Percentiles rank a stretch among this genome's conserved stretches.
Conservation (phyloP, 768 basidiomycete species). For the Amanita thiersii region DNA sequence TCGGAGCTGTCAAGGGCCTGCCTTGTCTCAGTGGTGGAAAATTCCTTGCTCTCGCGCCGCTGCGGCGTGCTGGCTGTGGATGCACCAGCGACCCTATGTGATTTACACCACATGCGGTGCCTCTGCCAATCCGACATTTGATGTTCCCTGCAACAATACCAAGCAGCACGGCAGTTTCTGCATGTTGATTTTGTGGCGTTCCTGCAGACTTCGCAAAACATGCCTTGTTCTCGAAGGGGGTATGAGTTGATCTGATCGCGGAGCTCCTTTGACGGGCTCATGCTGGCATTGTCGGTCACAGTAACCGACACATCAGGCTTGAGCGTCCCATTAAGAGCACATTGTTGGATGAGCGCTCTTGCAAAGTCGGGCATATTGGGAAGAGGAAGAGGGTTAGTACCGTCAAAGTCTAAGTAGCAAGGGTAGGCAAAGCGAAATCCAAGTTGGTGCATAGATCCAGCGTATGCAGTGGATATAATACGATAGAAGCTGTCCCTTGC, state of each 20-base stretch:
- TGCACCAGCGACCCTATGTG: neutral
- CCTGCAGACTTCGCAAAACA: constrained; percentile 8
- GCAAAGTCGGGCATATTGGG: constrained; percentile 5
- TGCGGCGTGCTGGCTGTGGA: neutral
- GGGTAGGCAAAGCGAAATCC: constrained; percentile 8
- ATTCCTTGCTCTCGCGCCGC: neutral
- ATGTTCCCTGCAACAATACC: constrained; percentile 8
- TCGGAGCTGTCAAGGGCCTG: no score
- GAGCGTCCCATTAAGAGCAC: constrained; percentile 4
- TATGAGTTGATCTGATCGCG: constrained; percentile 5
- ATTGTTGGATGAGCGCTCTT: constrained; percentile 7
- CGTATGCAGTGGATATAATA: constrained; percentile 6
- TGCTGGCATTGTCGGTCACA: neutral
- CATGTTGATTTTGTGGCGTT: constrained; percentile 3
- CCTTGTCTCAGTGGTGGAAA: no score
- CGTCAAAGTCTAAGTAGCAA: constrained; percentile 5
- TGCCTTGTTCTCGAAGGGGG: constrained; percentile 6
- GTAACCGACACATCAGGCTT: neutral
- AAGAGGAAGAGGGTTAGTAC: neutral
- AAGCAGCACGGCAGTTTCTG: constrained; percentile 6
- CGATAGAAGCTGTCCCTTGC: constrained; percentile 3
- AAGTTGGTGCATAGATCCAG: constrained; percentile 5
- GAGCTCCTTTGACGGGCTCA: constrained; percentile 5
- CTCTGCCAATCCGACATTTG: constrained; percentile 7
- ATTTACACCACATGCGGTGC: constrained; percentile 7